phyloP scores from a whole-genome alignment of 2,329 filamentous ascomycete species.

The Aspergillus ochraceus region DNA sequence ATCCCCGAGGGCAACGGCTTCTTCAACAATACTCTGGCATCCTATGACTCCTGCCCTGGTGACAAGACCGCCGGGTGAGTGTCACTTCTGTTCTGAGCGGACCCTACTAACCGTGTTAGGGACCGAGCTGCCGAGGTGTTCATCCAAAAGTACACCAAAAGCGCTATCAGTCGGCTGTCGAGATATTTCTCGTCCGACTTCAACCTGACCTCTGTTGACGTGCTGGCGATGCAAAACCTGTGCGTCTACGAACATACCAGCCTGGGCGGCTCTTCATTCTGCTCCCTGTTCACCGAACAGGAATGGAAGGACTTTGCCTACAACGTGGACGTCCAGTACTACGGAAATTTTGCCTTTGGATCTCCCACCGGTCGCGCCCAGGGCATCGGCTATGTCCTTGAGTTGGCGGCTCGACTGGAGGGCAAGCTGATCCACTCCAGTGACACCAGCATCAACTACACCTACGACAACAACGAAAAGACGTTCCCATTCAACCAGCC shows the following conservation, averaged over 20 bases:
- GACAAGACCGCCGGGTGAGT: conserved; percentile 36
- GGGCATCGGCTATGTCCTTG: conserved; percentile 55
- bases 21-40: conserved; percentile 53
- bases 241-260: conserved; percentile 57
- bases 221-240: conserved; percentile 53
- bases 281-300: conserved; percentile 53
- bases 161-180: conserved; percentile 49
- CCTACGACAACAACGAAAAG: conserved; percentile 46
- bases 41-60: conserved; percentile 33
- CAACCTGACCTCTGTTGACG: conserved; percentile 51
- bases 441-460: conserved; percentile 55
- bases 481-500: conserved; percentile 51
- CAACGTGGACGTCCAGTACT: conserved; percentile 54
- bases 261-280: conserved; percentile 54
- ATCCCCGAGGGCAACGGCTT: conserved; percentile 52
- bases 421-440: conserved; percentile 49
- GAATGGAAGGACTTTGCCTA: conserved; percentile 59
- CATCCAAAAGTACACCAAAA: conserved; percentile 46
- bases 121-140: conserved; percentile 39
- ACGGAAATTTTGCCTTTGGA: conserved; percentile 47
- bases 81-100: conserved; percentile 1
- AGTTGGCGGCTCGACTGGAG: conserved; percentile 51
- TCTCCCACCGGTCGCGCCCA: conserved; percentile 54
- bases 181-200: conserved; percentile 50
- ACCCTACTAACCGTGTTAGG: conserved; percentile 7